A percentile compares a stretch with the other conserved stretches of the same genome.
Conservation (phyloP, 2,329 filamentous ascomycete species). For the Didymellaceae sp. region DNA sequence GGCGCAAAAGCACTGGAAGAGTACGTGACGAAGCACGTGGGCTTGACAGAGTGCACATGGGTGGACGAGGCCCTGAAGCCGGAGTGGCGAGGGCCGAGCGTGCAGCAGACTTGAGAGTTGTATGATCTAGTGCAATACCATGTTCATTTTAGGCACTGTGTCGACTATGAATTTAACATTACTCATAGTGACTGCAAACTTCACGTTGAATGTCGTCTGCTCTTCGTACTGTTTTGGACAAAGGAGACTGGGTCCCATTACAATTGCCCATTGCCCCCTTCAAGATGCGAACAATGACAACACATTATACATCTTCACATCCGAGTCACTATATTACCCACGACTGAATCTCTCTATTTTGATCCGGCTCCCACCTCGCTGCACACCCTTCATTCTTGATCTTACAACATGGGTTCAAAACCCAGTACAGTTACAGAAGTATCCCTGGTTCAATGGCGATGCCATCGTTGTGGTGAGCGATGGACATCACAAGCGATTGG, state of each 20-base stretch:
- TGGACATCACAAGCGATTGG: slow-evolving; percentile 2
- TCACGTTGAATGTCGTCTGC: too few relatives aligned
- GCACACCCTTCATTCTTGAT: background rate
- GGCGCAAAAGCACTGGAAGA: slow-evolving; percentile 64
- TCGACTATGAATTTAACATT: background rate
- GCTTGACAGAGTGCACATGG: slow-evolving; percentile 64
- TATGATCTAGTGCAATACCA: background rate
- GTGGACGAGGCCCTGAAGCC: slow-evolving; percentile 53
- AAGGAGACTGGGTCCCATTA: too few relatives aligned
- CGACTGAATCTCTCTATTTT: too few relatives aligned
- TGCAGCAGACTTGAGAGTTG: slow-evolving; percentile 6
- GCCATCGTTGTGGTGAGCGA: slow-evolving; percentile 4
- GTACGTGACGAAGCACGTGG: slow-evolving; percentile 61
- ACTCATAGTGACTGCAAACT: background rate
- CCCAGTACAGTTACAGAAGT: background rate
- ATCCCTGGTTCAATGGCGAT: background rate
- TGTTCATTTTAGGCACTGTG: background rate
- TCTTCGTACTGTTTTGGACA: too few relatives aligned
- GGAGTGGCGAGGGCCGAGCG: slow-evolving; percentile 55
- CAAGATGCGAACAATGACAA: too few relatives aligned
- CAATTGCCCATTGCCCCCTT: too few relatives aligned
- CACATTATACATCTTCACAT: too few relatives aligned
- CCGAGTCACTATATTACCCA: too few relatives aligned
- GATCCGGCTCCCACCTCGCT: background rate
- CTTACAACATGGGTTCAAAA: background rate